Percentiles rank a stretch among this genome's conserved stretches.
These are phyloP conservation scores for Penicillium daleae DNA, from an alignment of 495 filamentous ascomycete genomes.

Conservation along the genomic window DNA sequence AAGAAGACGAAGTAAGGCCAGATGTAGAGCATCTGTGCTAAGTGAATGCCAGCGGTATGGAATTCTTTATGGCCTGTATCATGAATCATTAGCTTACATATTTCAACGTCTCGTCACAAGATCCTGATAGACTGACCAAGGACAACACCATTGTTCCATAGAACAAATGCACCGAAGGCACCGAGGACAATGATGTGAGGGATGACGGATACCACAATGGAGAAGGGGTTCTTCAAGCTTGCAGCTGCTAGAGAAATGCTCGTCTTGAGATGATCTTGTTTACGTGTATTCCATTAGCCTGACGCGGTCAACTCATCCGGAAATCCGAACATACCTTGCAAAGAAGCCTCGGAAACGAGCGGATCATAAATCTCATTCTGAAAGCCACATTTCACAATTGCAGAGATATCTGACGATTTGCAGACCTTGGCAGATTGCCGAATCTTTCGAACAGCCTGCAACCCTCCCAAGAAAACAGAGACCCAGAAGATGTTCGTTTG, in stretches of 20 bases:
- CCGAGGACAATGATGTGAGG: conserved; percentile 71
- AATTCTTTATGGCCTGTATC: conserved; percentile 83
- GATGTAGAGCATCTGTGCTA: conserved; percentile 93
- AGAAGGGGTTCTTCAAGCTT: conserved; percentile 51
- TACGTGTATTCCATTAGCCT: conserved; percentile 26
- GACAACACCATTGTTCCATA: conserved; percentile 90
- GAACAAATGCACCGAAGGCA: conserved; percentile 73
- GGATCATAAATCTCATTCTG: conserved; percentile 69
- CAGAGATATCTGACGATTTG: conserved; percentile 25
- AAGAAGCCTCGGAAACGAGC: conserved; percentile 53
- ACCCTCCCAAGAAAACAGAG: conserved; percentile 77
- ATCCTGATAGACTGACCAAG: conserved; percentile 59
- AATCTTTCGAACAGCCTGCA: conserved; percentile 61
- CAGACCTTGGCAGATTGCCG: conserved; percentile 33
- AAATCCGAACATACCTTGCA: conserved; percentile 53
- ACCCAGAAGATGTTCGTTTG: conserved; percentile 99
- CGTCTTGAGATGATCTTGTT: conserved; percentile 61
- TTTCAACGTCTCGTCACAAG: neutral
- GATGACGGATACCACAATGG: conserved; percentile 54
- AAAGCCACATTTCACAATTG: conserved; percentile 38
- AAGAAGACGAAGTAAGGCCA: conserved; percentile 90
- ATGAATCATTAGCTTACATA: conserved; percentile 5
- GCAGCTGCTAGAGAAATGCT: conserved; percentile 62
- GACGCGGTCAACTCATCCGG: neutral
- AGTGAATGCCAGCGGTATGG: conserved; percentile 83